phyloP scores from a whole-genome alignment of 768 basidiomycete species.

The Cyclocybe aegerita region DNA sequence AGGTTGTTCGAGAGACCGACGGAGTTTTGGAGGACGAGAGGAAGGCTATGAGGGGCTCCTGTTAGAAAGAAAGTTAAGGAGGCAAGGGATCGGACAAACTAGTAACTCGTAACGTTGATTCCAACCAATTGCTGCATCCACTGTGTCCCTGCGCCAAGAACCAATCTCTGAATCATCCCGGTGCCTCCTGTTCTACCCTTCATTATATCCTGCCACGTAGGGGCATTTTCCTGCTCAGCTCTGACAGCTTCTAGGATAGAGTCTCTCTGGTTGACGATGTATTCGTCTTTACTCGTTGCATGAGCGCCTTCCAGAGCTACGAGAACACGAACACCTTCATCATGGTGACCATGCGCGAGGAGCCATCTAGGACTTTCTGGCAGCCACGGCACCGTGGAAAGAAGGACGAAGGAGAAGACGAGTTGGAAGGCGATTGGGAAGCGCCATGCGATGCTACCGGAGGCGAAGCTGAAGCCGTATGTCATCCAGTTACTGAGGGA shows the following conservation, averaged over 20 bases:
- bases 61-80: not conserved
- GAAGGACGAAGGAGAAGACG: conserved; percentile 41
- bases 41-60: conserved; percentile 29
- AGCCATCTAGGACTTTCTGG: conserved; percentile 51
- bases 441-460: conserved; percentile 44
- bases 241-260: conserved; percentile 45
- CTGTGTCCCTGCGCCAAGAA: conserved; percentile 47
- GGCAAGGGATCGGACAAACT: conserved; percentile 26
- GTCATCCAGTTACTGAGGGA: conserved; percentile 56
- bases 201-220: conserved; percentile 41
- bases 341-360: conserved; percentile 41
- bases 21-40: conserved; percentile 49
- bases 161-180: conserved; percentile 42
- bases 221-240: conserved; percentile 39
- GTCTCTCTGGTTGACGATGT: conserved; percentile 35
- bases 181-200: conserved; percentile 41
- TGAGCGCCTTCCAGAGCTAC: conserved; percentile 42
- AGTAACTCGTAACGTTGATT: conserved; percentile 54
- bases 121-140: conserved; percentile 54
- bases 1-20: conserved; percentile 50
- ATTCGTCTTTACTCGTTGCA: conserved; percentile 32
- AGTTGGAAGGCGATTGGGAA: conserved; percentile 54
- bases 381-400: conserved; percentile 48
- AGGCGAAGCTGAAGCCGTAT: conserved; percentile 46
- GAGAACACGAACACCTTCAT: conserved; percentile 40